A percentile compares a stretch with the other conserved stretches of the same genome.
phyloP scores from a whole-genome alignment of 1,284 basidiomycete genomes.

The Vanrija sp. region DNA sequence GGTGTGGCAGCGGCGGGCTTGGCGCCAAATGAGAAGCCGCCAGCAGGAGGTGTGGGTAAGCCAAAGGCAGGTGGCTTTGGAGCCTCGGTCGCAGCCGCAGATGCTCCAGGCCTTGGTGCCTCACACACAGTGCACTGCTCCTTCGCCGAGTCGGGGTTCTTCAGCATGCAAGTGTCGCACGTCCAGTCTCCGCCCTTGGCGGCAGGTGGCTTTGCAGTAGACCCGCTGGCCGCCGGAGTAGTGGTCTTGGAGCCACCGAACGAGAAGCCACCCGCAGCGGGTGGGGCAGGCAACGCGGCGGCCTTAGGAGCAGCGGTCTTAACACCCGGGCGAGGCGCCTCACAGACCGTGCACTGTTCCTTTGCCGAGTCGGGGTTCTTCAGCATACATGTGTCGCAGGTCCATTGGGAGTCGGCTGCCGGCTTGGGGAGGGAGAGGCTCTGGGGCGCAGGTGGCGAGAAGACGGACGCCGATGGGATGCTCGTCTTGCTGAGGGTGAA shows the following conservation, averaged over 20 bases:
- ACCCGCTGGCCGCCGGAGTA: too few species aligned
- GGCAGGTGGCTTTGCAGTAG: too few species aligned
- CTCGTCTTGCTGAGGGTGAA: conserved; percentile 12
- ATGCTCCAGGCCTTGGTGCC: conserved; percentile 37
- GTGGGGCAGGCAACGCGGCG: background rate
- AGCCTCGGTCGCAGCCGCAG: background rate
- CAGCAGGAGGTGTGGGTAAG: conserved; percentile 1
- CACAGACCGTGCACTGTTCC: conserved; percentile 56
- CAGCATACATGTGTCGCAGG: conserved; percentile 51
- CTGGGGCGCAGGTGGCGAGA: background rate
- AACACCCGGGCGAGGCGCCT: conserved; percentile 43
- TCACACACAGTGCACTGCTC: conserved; percentile 58
- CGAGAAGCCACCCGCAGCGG: conserved; percentile 1
- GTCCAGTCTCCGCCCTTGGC: conserved; percentile 47
- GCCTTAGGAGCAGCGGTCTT: background rate
- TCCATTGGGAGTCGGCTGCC: conserved; percentile 42
- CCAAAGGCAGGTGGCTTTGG: background rate
- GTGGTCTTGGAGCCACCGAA: conserved; percentile 1
- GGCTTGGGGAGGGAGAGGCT: background rate
- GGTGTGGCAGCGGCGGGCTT: background rate
- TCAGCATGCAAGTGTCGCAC: conserved; percentile 53
- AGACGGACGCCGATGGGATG: background rate
- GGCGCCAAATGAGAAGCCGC: conserved; percentile 10
- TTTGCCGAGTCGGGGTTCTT: conserved; percentile 50
- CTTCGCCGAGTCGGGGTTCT: conserved; percentile 52